phyloP scores from a whole-genome alignment of 73 alveolate genomes.

The Symbiodinium natans region DNA sequence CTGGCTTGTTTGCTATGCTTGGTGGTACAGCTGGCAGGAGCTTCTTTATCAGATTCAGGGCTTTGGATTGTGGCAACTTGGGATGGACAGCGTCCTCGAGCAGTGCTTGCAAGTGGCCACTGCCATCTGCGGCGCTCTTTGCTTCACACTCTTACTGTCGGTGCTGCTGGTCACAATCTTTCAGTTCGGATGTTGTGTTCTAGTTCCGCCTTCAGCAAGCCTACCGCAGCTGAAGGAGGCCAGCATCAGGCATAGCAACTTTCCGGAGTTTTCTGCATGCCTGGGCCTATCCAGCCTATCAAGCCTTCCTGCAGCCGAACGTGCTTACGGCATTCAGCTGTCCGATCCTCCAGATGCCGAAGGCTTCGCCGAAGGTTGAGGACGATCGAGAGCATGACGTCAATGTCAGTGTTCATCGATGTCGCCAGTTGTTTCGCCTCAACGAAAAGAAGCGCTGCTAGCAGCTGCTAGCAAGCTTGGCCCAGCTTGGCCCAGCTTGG shows the following conservation, averaged over 20 bases:
- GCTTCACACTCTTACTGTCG: slow-evolving; percentile 19
- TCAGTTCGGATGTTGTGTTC: neutral
- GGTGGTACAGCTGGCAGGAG: slow-evolving; percentile 89
- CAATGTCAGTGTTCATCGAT: too few relatives aligned
- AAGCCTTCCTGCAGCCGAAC: neutral
- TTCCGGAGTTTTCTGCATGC: slow-evolving; percentile 7
- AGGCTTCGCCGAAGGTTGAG: too few relatives aligned
- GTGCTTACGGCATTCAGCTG: neutral
- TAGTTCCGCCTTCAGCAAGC: neutral
- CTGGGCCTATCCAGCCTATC: too few relatives aligned
- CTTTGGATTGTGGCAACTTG: slow-evolving; percentile 38
- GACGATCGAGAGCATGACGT: too few relatives aligned
- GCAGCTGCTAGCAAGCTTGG: too few relatives aligned
- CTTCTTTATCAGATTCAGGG: slow-evolving; percentile 57
- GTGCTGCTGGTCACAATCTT: neutral
- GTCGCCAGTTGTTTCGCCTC: too few relatives aligned
- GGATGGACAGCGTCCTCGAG: slow-evolving; percentile 8
- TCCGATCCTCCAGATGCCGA: too few relatives aligned
- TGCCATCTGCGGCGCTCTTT: slow-evolving; percentile 31
- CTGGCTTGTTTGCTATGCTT: slow-evolving; percentile 82
- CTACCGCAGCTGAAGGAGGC: neutral
- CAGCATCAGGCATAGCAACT: neutral
- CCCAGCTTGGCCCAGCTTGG: too few relatives aligned
- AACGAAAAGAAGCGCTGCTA: too few relatives aligned
- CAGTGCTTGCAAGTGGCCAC: neutral